A percentile compares a stretch with the other conserved stretches of the same genome.
Evolutionary conservation across 495 filamentous ascomycete species (phyloP).

Genomic region (Neurospora sp.): DNA sequence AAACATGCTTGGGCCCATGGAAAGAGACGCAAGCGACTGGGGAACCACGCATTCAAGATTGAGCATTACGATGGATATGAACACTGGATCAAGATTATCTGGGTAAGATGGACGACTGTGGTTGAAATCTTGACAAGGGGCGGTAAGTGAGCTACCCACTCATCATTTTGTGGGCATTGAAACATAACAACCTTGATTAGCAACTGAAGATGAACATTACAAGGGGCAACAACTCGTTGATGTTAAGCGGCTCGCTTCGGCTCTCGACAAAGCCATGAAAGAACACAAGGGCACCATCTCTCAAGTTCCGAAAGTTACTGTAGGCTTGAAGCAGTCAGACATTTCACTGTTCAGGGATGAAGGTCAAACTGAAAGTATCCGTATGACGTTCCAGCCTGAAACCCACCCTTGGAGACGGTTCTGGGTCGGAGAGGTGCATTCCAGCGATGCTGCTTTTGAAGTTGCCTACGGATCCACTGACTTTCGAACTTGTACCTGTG

Average conservation of each 20-base stretch:
- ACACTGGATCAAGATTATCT: neutral
- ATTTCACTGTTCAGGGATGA: neutral
- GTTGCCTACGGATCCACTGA: neutral
- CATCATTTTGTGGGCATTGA: too few species aligned
- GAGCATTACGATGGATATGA: neutral
- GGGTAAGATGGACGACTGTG: neutral
- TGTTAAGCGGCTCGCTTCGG: neutral
- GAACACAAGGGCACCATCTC: neutral
- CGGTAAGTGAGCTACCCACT: neutral
- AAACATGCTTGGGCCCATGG: too few species aligned
- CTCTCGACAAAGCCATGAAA: neutral
- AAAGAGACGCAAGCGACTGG: neutral
- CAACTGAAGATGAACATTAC: too few species aligned
- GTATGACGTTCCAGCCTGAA: neutral
- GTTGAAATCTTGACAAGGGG: fast-evolving
- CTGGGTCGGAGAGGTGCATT: too few species aligned
- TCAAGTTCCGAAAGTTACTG: neutral
- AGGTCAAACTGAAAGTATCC: neutral
- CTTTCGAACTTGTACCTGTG: fast-evolving
- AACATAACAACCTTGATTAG: too few species aligned
- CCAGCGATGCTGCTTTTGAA: neutral
- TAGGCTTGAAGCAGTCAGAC: neutral
- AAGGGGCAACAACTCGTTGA: neutral
- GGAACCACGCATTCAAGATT: neutral
- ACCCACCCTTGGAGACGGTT: neutral